Percentiles rank a stretch among this genome's conserved stretches.
These are phyloP conservation scores for Blastocystis sp. DNA, from an alignment of 352 stramenopile species.

Conservation along the genomic window DNA sequence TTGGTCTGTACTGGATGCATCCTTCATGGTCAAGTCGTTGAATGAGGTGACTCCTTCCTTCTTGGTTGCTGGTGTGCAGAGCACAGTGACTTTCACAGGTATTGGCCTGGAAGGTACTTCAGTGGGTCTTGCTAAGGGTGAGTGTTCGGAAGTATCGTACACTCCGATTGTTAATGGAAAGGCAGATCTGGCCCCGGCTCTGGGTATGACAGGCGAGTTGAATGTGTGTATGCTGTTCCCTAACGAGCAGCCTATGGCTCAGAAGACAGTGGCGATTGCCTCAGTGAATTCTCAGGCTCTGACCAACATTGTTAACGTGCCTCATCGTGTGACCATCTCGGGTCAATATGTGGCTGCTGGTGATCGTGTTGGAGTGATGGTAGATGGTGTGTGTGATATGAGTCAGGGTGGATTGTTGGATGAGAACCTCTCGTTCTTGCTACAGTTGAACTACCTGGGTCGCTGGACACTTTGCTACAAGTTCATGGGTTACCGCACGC, in stretches of 20 bases:
- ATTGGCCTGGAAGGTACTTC: background rate
- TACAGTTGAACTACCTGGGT: background rate
- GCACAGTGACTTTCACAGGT: slow-evolving; percentile 23
- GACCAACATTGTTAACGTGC: slow-evolving; percentile 33
- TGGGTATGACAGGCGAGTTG: background rate
- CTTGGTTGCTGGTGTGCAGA: slow-evolving; percentile 21
- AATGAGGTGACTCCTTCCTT: background rate
- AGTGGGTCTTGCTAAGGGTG: background rate
- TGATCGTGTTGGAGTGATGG: slow-evolving; percentile 1
- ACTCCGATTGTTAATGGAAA: background rate
- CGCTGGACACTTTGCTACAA: slow-evolving; percentile 22
- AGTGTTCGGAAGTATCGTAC: background rate
- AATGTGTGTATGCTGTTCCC: slow-evolving; percentile 56
- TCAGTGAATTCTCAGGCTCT: slow-evolving; percentile 1
- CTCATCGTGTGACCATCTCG: background rate
- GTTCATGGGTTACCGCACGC: background rate
- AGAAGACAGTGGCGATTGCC: slow-evolving; percentile 19
- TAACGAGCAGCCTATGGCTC: background rate
- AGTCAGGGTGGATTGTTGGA: background rate
- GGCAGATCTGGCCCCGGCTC: background rate
- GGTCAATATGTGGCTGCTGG: background rate
- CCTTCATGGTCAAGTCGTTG: slow-evolving; percentile 48
- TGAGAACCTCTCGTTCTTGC: background rate
- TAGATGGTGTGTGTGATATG: slow-evolving; percentile 35
- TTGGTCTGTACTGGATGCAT: background rate